phyloP scores from a whole-genome alignment of 257 asterid species.

The Nicotiana undulata region DNA sequence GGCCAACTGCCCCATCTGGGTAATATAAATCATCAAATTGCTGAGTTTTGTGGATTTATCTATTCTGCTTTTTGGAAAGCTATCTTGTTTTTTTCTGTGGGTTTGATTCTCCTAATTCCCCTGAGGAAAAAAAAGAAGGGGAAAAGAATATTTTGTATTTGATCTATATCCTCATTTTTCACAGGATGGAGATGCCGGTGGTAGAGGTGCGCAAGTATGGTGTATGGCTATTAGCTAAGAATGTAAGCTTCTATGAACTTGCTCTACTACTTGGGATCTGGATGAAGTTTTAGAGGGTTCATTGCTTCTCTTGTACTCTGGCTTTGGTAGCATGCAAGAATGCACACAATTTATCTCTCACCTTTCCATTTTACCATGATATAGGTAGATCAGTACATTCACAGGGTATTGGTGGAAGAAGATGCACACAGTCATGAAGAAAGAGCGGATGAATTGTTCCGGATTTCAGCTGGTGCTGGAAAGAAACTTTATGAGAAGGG shows the following conservation, averaged over 20 bases:
- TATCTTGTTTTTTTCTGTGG: background rate
- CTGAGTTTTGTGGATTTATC: slow-evolving; percentile 4
- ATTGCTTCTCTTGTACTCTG: background rate
- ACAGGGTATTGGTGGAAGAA: slow-evolving; percentile 88
- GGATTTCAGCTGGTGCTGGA: slow-evolving; percentile 43
- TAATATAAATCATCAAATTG: slow-evolving; percentile 27
- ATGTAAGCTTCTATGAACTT: slow-evolving; percentile 26
- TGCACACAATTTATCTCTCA: background rate
- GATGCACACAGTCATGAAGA: slow-evolving; percentile 47
- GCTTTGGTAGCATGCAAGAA: background rate
- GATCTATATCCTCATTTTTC: slow-evolving; percentile 18
- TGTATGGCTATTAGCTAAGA: slow-evolving; percentile 90
- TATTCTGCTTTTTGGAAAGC: background rate
- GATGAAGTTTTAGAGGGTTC: slow-evolving; percentile 4
- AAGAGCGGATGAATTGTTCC: slow-evolving; percentile 49
- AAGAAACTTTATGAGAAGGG: slow-evolving; percentile 64
- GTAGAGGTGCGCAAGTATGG: slow-evolving; percentile 79
- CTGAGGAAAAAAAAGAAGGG: background rate
- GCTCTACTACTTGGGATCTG: background rate
- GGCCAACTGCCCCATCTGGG: slow-evolving; percentile 99
- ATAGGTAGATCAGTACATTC: slow-evolving; percentile 86
- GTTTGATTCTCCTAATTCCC: background rate
- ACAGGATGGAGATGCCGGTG: slow-evolving; percentile 98
- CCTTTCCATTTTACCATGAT: slow-evolving; percentile 15
- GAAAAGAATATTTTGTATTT: slow-evolving; percentile 8